Evolutionary conservation across 352 stramenopile species (phyloP).

Genomic region (Peronospora farinosa): DNA sequence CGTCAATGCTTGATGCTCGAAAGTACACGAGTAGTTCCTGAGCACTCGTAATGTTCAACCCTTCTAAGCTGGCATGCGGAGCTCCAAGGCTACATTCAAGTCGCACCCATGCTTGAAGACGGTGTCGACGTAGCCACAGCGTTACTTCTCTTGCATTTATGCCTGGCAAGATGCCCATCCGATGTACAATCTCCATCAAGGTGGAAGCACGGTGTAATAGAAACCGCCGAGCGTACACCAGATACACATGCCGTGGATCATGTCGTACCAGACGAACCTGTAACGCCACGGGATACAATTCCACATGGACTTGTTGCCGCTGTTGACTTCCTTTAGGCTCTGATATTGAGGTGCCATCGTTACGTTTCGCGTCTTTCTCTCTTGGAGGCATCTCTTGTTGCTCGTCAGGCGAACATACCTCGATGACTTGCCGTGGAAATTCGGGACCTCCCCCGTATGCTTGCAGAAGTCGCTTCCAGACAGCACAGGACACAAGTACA

Average conservation of each 20-base stretch:
- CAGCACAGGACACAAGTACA: constrained; percentile 32
- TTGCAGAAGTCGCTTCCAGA: constrained; percentile 52
- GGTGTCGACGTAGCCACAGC: constrained; percentile 56
- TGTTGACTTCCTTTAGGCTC: constrained; percentile 4
- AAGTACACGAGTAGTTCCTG: constrained; percentile 72
- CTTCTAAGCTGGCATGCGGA: constrained; percentile 31
- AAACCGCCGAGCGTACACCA: constrained; percentile 52
- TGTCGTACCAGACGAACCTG: constrained; percentile 52
- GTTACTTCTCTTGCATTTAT: constrained; percentile 52
- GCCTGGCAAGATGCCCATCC: constrained; percentile 45
- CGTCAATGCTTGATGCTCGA: constrained; percentile 33
- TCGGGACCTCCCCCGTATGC: constrained; percentile 52
- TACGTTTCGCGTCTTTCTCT: constrained; percentile 13
- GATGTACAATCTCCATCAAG: constrained; percentile 52
- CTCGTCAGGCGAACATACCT: constrained; percentile 8
- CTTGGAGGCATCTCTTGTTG: constrained; percentile 15
- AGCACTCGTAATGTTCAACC: constrained; percentile 39
- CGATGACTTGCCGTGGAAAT: constrained; percentile 45
- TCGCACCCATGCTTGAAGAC: constrained; percentile 48
- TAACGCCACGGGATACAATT: constrained; percentile 53
- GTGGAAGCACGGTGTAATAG: constrained; percentile 33
- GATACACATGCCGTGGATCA: constrained; percentile 45
- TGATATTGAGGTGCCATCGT: neutral
- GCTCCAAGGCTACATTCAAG: constrained; percentile 52
- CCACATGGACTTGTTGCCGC: constrained; percentile 26